A percentile compares a stretch with the other conserved stretches of the same genome.
phyloP scores from a whole-genome alignment of 2,329 filamentous ascomycete genomes.

The Penicillium decumbens region DNA sequence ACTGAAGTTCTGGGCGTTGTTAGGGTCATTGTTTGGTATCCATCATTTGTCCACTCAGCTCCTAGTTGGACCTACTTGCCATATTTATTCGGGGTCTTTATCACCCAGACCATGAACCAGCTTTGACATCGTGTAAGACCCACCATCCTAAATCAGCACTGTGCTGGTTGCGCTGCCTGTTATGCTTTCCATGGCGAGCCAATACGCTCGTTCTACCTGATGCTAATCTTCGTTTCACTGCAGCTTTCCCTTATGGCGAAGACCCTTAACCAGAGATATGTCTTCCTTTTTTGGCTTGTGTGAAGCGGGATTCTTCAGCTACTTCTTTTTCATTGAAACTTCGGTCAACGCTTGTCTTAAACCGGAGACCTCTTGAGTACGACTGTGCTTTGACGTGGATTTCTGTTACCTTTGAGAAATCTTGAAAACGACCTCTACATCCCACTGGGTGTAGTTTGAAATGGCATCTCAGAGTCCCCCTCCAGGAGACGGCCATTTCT shows the following conservation, averaged over 20 bases:
- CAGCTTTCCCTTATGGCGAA: conserved; percentile 41
- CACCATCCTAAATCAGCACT: conserved; percentile 4
- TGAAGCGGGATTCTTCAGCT: conserved; percentile 41
- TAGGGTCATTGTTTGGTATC: not conserved
- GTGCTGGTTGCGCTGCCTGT: conserved; percentile 2
- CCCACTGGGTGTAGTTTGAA: conserved; percentile 15
- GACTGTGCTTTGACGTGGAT: conserved; percentile 14
- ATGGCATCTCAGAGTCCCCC: conserved; percentile 34
- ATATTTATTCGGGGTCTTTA: conserved; percentile 15
- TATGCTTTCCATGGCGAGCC: not conserved
- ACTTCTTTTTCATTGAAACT: conserved; percentile 34
- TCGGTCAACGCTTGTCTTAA: conserved; percentile 24
- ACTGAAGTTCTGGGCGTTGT: not conserved
- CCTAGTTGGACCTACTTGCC: conserved; percentile 1
- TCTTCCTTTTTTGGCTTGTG: conserved; percentile 42
- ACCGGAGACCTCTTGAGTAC: conserved; percentile 23
- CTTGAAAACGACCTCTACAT: conserved; percentile 17
- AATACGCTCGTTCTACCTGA: too few relatives aligned
- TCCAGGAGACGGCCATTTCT: conserved; percentile 45
- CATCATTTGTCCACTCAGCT: not conserved
- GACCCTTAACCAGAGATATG: conserved; percentile 42
- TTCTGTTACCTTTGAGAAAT: conserved; percentile 20
- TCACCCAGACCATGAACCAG: conserved; percentile 23
- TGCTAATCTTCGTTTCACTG: conserved; percentile 20
- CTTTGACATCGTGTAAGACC: conserved; percentile 25